These are phyloP conservation scores for Sextonia rubra DNA, from an alignment of 164 flowering plant genomes.

Conservation along the genomic window DNA sequence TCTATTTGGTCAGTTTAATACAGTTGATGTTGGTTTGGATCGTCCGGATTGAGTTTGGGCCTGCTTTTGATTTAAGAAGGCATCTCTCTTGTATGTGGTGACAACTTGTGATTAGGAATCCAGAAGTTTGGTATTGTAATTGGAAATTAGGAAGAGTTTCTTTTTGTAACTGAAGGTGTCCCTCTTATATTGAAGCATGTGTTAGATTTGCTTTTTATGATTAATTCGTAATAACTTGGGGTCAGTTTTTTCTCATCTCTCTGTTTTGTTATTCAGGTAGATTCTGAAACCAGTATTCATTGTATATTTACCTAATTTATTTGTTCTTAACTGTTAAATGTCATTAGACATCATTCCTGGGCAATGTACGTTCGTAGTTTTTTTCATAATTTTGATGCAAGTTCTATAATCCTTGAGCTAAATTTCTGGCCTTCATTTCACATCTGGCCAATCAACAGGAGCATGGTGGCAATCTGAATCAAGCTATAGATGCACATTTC, in stretches of 20 bases:
- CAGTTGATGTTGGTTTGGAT: no score
- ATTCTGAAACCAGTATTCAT: neutral
- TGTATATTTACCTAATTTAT: neutral
- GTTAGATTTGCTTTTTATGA: neutral
- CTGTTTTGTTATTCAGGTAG: neutral
- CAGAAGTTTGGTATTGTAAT: no score
- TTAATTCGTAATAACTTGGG: neutral
- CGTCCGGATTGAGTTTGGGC: no score
- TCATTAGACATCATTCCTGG: neutral
- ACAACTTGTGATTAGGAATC: no score
- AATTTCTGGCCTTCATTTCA: neutral
- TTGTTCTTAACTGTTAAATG: neutral
- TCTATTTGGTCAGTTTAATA: no score
- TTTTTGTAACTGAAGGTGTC: neutral
- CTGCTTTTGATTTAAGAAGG: no score
- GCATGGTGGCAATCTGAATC: conserved; percentile 80
- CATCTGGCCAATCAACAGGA: conserved; percentile 37
- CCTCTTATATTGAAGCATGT: neutral
- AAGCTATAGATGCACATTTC: conserved; percentile 83
- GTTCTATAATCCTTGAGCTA: neutral
- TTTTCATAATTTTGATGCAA: neutral
- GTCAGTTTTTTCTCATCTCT: neutral
- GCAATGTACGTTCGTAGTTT: neutral
- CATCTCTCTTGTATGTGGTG: no score
- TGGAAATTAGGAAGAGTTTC: no score